Evolutionary conservation across 495 filamentous ascomycete genomes (phyloP), one percentile per base, ranked within the genome.

Genomic region (Rusavskia elegans): DNA sequence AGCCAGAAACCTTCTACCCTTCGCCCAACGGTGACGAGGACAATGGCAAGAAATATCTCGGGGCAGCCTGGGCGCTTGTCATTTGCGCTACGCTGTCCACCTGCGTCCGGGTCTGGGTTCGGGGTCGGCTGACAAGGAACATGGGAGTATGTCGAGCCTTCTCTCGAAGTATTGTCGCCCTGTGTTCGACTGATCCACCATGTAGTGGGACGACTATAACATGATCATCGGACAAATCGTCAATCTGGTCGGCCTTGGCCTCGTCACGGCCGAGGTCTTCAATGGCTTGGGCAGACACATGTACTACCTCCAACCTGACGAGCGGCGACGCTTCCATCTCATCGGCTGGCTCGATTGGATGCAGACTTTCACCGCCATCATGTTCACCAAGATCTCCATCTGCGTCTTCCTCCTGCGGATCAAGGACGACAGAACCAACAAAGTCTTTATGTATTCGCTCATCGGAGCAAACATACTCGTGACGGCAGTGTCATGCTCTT

Each of bases 321-420:
- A 50, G 27, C 23, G 35, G 16, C 23, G 44, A 36, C 37, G 49
- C 13, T 55, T 55, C 29, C 21, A 27, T 9, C 32, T 50, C 5
- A 27, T 55, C 7, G 53, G 53, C 20, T 55, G 53, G 53, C 23
- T 55, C 17, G 53, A 55, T 16, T 55, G 53, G 53, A 55, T 55
- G 53, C 53, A 55, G 53, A 55, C 53, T 2, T 55, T 55, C 16
- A 52, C 52, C 13, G 52, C 54, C 20, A 45, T 55, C 36, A 50
- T 49, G 45, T 55, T 55, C 35, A 55, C 37, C 19, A 55, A 55
- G 42, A 55, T 55, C 9, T 45, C 37, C 19, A 55, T 55, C 27
- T 55, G 54, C 45, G 10, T 55, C 3, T 52, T 55, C 27, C 20
- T 55, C 19, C 38, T 52, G 42, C 38, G 54, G 29, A 55, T 55